These are phyloP conservation scores for Starmerella bacillaris DNA, from an alignment of 805 yeast genomes.

Conservation along the genomic window DNA sequence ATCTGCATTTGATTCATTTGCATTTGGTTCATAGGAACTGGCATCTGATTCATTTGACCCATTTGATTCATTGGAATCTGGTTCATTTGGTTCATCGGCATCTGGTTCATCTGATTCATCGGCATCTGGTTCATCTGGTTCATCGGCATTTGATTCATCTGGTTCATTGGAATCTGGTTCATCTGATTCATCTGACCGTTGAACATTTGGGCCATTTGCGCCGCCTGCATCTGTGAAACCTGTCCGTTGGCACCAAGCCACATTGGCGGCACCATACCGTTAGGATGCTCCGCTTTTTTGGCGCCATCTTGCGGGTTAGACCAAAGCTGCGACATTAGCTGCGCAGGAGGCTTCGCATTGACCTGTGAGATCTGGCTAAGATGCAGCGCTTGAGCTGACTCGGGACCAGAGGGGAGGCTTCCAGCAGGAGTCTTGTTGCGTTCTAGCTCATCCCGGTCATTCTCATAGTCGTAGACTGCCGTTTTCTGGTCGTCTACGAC, in stretches of 20 bases:
- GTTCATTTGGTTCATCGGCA: conserved; percentile 3
- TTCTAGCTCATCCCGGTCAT: conserved; percentile 13
- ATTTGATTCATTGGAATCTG: not conserved
- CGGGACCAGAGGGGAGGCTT: conserved; percentile 4
- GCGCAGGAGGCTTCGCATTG: conserved; percentile 1
- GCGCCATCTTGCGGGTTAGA: conserved; percentile 1
- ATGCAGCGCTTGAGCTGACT: not conserved
- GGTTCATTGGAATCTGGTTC: no score
- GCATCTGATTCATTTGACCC: not conserved
- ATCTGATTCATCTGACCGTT: no score
- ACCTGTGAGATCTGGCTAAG: not conserved
- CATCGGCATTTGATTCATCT: conserved; percentile 1
- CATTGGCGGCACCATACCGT: no score
- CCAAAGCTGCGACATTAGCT: conserved; percentile 14
- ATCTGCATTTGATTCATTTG: conserved; percentile 2
- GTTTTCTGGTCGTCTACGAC: conserved; percentile 14
- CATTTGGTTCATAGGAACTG: conserved; percentile 1
- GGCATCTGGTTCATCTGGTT: not conserved
- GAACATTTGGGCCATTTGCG: no score
- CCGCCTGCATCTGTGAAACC: no score
- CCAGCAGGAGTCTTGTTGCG: conserved; percentile 4
- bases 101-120: conserved; percentile 3
- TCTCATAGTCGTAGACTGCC: conserved; percentile 13
- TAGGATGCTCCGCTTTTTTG: not conserved
- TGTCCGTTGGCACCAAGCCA: no score